Evolutionary conservation across 2,329 filamentous ascomycete species (phyloP).

Genomic region (Botrytis medusae): DNA sequence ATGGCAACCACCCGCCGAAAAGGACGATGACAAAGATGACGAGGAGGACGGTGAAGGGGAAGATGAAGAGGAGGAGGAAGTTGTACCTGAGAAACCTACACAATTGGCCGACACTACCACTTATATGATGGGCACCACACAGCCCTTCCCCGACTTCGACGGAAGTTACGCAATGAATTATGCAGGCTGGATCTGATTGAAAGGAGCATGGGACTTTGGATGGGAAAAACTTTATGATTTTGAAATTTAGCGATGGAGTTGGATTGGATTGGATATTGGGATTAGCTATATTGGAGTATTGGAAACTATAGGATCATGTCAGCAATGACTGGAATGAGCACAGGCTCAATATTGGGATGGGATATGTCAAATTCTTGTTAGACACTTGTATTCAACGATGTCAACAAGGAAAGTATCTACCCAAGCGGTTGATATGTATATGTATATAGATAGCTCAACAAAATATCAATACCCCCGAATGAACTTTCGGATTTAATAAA

Average conservation of each 20-base stretch:
- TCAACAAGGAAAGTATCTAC: not conserved
- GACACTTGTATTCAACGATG: not conserved
- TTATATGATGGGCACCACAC: slow-evolving; percentile 13
- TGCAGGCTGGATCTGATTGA: slow-evolving; percentile 20
- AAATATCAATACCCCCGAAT: slow-evolving; percentile 4
- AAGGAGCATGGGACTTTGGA: slow-evolving; percentile 11
- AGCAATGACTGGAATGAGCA: slow-evolving; percentile 16
- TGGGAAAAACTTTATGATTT: slow-evolving; percentile 21
- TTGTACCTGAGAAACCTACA: not conserved
- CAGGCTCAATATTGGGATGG: not conserved
- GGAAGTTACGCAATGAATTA: slow-evolving; percentile 9
- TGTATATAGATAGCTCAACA: slow-evolving; percentile 9
- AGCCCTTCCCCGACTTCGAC: slow-evolving; percentile 11
- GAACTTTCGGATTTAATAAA: not conserved
- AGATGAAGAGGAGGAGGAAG: slow-evolving; percentile 32
- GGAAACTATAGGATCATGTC: slow-evolving; percentile 19
- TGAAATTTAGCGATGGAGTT: slow-evolving; percentile 17
- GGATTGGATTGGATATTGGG: slow-evolving; percentile 19
- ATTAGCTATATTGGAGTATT: slow-evolving; percentile 13
- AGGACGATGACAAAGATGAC: slow-evolving; percentile 57
- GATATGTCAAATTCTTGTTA: not conserved
- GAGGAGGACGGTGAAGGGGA: slow-evolving; percentile 42
- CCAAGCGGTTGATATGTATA: not conserved
- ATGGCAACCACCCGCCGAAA: slow-evolving; percentile 64
- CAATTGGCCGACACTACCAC: not conserved